Conservation (phyloP, 257 asterid genomes). For the Nicotiana attenuata region DNA sequence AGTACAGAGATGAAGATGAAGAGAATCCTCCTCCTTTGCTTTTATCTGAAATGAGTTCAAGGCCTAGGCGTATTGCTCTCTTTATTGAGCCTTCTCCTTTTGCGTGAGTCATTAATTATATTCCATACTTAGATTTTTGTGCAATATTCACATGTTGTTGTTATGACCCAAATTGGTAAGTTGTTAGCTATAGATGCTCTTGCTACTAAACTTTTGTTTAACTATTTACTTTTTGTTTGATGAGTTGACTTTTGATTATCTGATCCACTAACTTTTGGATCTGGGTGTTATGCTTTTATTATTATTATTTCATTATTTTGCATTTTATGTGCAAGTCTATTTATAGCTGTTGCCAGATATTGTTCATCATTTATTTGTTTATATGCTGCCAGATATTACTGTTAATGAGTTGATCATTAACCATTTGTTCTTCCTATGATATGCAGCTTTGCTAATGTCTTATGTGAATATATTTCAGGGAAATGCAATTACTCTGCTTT, state of each 20-base stretch:
- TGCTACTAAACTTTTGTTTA: neutral
- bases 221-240: slow-evolving; percentile 3
- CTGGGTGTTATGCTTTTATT: neutral
- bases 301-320: neutral
- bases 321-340: neutral
- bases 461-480: too few relatives aligned
- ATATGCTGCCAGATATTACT: neutral
- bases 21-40: slow-evolving; percentile 49
- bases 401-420: neutral
- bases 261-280: slow-evolving; percentile 9
- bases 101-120: slow-evolving; percentile 52
- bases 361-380: too few relatives aligned
- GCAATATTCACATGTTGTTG: neutral
- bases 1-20: slow-evolving; percentile 38
- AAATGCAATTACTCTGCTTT: too few relatives aligned
- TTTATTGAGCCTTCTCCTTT: slow-evolving; percentile 99
- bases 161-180: neutral
- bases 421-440: neutral
- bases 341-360: neutral
- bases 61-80: slow-evolving; percentile 85
- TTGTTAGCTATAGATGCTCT: neutral
- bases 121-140: neutral
- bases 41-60: slow-evolving; percentile 53
- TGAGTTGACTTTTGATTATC: neutral
- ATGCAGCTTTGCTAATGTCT: too few relatives aligned